These are phyloP conservation scores for Ramularia endophylla DNA, from an alignment of 2,329 filamentous ascomycete species.

Conservation along the genomic window DNA sequence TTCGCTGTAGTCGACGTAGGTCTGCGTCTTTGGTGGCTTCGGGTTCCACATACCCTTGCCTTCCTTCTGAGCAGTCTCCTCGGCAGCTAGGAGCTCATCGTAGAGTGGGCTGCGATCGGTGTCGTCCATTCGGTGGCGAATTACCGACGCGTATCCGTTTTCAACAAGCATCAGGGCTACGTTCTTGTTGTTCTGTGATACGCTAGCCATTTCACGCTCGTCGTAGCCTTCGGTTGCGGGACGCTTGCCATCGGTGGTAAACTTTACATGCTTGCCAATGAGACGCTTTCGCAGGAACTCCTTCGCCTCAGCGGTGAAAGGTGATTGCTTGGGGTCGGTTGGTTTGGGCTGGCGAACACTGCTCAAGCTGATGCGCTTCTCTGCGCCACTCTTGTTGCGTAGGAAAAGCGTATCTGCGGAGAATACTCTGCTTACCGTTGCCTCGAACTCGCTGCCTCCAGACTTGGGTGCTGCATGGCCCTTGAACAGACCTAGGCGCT, in stretches of 20 bases:
- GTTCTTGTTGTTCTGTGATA: constrained; percentile 79
- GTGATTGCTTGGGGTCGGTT: constrained; percentile 77
- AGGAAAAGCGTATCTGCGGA: constrained; percentile 86
- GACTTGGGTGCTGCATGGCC: constrained; percentile 65
- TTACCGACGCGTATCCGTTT: constrained; percentile 87
- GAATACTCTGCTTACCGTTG: constrained; percentile 76
- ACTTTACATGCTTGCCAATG: constrained; percentile 91
- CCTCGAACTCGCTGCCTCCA: constrained; percentile 63
- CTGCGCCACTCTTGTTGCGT: constrained; percentile 69
- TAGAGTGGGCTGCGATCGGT: constrained; percentile 92
- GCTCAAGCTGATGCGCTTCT: constrained; percentile 88
- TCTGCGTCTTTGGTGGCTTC: constrained; percentile 76
- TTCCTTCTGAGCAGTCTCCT: constrained; percentile 75
- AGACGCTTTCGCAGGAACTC: constrained; percentile 90
- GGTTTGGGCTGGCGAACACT: constrained; percentile 91
- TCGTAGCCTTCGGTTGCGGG: constrained; percentile 86
- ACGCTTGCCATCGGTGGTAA: constrained; percentile 84
- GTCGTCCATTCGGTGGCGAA: constrained; percentile 91
- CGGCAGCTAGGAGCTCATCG: constrained; percentile 75
- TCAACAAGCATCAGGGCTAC: constrained; percentile 80
- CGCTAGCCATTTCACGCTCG: constrained; percentile 87
- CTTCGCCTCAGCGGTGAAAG: constrained; percentile 89
- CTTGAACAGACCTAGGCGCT: constrained; percentile 74
- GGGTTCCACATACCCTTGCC: constrained; percentile 93
- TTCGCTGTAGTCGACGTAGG: constrained; percentile 86